Evolutionary conservation across 768 basidiomycete genomes (phyloP).

Genomic region (Holtermanniella nyarrowii): DNA sequence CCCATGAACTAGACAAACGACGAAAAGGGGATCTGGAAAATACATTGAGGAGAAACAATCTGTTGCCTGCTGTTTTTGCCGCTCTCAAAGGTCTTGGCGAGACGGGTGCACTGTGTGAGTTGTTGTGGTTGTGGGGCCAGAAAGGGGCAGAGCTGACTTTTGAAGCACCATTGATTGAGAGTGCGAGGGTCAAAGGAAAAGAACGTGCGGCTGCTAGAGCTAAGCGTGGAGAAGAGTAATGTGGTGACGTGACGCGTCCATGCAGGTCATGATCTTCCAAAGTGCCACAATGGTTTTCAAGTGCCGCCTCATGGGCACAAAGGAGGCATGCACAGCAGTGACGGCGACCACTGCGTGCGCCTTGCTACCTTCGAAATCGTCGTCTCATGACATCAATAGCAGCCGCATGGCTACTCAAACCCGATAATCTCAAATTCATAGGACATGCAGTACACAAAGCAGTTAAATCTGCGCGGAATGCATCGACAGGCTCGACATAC

Average conservation of each 20-base stretch:
- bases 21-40: constrained; percentile 29
- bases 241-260: neutral
- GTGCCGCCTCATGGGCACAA: neutral
- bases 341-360: too few species aligned
- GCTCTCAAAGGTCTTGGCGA: constrained; percentile 29
- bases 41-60: constrained; percentile 31
- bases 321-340: too few species aligned
- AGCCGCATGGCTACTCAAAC: neutral
- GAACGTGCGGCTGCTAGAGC: neutral
- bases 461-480: neutral
- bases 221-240: neutral
- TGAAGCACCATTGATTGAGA: neutral
- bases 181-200: neutral
- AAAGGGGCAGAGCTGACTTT: neutral
- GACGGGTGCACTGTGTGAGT: constrained; percentile 22
- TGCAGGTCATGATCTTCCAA: neutral
- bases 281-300: neutral
- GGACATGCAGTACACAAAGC: neutral
- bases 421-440: neutral
- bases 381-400: neutral
- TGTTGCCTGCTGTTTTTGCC: constrained; percentile 32
- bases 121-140: neutral
- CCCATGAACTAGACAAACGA: constrained; percentile 24
- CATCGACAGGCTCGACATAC: neutral
- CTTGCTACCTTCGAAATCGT: too few species aligned